A percentile compares a stretch with the other conserved stretches of the same genome.
These are phyloP conservation scores for Hordeum vulgare DNA, from an alignment of 176 grass and related monocot genomes.

Conservation along the genomic window DNA sequence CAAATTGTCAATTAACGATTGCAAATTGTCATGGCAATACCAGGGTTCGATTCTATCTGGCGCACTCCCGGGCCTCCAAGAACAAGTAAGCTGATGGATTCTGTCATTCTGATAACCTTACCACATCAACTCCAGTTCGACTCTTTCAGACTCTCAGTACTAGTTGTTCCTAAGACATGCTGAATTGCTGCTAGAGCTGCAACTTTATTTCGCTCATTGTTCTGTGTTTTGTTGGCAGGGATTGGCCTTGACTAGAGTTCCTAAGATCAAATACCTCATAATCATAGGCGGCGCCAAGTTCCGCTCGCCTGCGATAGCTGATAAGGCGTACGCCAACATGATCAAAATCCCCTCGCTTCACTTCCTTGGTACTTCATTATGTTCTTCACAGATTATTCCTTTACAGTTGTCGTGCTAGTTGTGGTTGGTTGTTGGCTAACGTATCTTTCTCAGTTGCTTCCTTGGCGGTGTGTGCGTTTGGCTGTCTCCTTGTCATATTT, in stretches of 20 bases:
- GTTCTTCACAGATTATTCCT: background rate
- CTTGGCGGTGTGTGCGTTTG: background rate
- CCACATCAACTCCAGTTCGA: background rate
- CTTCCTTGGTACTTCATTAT: conserved; percentile 51
- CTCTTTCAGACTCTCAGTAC: background rate
- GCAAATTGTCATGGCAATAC: background rate
- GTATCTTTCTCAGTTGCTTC: background rate
- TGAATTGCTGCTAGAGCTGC: background rate
- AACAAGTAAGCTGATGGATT: conserved; percentile 29
- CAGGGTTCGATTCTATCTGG: conserved; percentile 79
- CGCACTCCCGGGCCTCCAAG: conserved; percentile 62
- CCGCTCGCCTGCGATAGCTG: conserved; percentile 24
- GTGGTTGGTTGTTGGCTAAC: background rate
- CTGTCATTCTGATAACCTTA: background rate
- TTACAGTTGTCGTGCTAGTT: background rate
- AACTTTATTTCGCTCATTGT: background rate
- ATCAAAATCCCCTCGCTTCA: conserved; percentile 69
- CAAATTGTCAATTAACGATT: background rate
- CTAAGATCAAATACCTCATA: conserved; percentile 66
- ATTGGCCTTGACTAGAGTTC: conserved; percentile 65
- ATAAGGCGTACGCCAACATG: conserved; percentile 60
- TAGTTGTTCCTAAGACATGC: background rate
- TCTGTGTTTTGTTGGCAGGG: conserved; percentile 38
- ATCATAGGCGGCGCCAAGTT: conserved; percentile 80
- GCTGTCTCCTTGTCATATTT: background rate